Percentiles rank a stretch among this genome's conserved stretches.
phyloP scores from a whole-genome alignment of 1,284 basidiomycete species.

The Mycosarcoma mackinlayi region DNA sequence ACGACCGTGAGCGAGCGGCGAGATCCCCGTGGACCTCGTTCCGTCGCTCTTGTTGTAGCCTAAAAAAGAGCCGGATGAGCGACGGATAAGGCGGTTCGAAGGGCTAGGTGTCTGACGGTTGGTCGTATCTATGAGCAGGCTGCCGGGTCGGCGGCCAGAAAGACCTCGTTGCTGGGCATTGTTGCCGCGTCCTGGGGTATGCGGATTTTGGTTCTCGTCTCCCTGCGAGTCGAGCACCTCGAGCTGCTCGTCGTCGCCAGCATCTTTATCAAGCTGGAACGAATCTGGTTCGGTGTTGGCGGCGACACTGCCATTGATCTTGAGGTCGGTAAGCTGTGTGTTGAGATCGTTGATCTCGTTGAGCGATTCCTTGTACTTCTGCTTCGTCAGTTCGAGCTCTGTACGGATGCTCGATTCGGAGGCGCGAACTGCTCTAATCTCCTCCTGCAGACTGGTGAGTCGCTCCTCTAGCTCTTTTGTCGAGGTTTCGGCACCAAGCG shows the following conservation, averaged over 20 bases:
- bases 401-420: slow-evolving; percentile 65
- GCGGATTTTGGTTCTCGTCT: slow-evolving; percentile 30
- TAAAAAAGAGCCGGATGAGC: slow-evolving; percentile 62
- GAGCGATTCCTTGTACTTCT: slow-evolving; percentile 87
- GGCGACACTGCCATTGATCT: slow-evolving; percentile 38
- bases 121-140: slow-evolving; percentile 49
- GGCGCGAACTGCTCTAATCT: slow-evolving; percentile 50
- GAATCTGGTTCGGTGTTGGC: slow-evolving; percentile 19
- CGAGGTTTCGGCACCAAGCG: slow-evolving; percentile 78
- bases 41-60: slow-evolving; percentile 62
- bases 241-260: slow-evolving; percentile 49
- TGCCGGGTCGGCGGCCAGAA: slow-evolving; percentile 47
- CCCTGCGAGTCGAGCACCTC: slow-evolving; percentile 51
- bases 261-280: slow-evolving; percentile 35
- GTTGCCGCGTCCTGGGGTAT: slow-evolving; percentile 18
- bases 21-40: slow-evolving; percentile 26
- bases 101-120: slow-evolving; percentile 40
- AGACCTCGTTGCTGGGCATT: slow-evolving; percentile 21
- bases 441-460: slow-evolving; percentile 74
- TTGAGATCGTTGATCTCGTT: slow-evolving; percentile 83
- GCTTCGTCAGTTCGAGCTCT: slow-evolving; percentile 80
- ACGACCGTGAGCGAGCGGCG: slow-evolving; percentile 43
- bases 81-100: slow-evolving; percentile 38
- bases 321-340: slow-evolving; percentile 53
- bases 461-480: slow-evolving; percentile 78